Conservation (phyloP, 164 flowering plant species). For the Vitis rotundifolia region DNA sequence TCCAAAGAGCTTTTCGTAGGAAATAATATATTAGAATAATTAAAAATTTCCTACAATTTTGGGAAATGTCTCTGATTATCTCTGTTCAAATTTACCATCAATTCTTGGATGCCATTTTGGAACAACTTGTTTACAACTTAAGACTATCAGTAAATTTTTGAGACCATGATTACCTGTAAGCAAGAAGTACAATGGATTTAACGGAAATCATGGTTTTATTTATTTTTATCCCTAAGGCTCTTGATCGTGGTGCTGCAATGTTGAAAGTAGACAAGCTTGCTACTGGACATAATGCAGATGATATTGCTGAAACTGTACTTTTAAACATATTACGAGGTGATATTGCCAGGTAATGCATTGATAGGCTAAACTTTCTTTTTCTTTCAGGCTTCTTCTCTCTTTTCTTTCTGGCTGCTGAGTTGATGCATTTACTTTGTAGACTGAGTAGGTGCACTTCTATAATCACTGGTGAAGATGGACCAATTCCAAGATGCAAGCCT, state of each 20-base stretch:
- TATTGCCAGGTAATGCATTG: constrained; percentile 81
- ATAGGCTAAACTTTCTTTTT: not conserved
- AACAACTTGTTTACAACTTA: no score
- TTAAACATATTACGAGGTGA: constrained; percentile 94
- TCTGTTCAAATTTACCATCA: no score
- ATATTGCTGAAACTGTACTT: constrained; percentile 95
- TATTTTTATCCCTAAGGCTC: constrained; percentile 57
- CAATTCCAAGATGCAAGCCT: constrained; percentile 99
- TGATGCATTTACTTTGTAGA: constrained; percentile 37
- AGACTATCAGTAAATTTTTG: no score
- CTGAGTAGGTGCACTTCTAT: constrained; percentile 92
- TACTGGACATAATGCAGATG: constrained; percentile 99
- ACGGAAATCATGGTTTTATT: not conserved
- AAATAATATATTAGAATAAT: no score
- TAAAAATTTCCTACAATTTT: no score
- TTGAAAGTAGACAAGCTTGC: constrained; percentile 89
- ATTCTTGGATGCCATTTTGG: no score
- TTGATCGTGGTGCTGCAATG: constrained; percentile 97
- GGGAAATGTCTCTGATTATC: no score
- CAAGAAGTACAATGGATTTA: not conserved
- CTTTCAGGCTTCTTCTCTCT: constrained; percentile 7
- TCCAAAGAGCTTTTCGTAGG: no score
- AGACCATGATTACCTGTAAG: no score
- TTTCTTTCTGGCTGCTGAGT: constrained; percentile 12
- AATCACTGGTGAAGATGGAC: constrained; percentile 96